These are phyloP conservation scores for Debaryomyces tyrocola DNA, from an alignment of 805 yeast species.

Conservation along the genomic window DNA sequence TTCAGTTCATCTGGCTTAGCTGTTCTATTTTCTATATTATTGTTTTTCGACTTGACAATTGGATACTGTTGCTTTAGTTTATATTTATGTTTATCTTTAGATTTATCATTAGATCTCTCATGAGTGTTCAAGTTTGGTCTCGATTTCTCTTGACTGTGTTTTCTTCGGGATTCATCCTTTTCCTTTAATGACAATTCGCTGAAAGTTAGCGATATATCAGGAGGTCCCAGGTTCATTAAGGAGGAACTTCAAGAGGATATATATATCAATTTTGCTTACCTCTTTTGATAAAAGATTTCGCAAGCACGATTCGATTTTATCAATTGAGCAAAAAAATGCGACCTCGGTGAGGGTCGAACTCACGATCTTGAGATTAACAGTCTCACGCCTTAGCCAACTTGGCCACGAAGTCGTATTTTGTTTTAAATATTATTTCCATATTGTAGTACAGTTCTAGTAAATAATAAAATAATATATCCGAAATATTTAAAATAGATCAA, in stretches of 20 bases:
- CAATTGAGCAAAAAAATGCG: conserved; percentile 2
- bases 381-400: conserved; percentile 15
- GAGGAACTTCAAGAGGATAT: too few relatives aligned
- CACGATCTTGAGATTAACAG: conserved; percentile 15
- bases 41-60: too few relatives aligned
- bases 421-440: not conserved
- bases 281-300: too few relatives aligned
- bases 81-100: too few relatives aligned
- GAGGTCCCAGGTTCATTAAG: not conserved
- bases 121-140: not conserved
- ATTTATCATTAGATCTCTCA: too few relatives aligned
- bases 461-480: too few relatives aligned
- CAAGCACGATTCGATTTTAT: too few relatives aligned
- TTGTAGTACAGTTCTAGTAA: not conserved
- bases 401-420: conserved; percentile 12
- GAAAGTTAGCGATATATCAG: not conserved
- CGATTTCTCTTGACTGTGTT: not conserved
- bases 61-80: too few relatives aligned
- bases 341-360: conserved; percentile 15
- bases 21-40: too few relatives aligned
- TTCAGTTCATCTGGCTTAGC: too few relatives aligned
- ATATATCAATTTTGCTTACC: too few relatives aligned
- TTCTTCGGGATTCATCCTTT: not conserved
- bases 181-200: not conserved
- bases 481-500: too few relatives aligned